Evolutionary conservation across 2,329 filamentous ascomycete genomes (phyloP).

Genomic region (Gaeumannomyces tritici): DNA sequence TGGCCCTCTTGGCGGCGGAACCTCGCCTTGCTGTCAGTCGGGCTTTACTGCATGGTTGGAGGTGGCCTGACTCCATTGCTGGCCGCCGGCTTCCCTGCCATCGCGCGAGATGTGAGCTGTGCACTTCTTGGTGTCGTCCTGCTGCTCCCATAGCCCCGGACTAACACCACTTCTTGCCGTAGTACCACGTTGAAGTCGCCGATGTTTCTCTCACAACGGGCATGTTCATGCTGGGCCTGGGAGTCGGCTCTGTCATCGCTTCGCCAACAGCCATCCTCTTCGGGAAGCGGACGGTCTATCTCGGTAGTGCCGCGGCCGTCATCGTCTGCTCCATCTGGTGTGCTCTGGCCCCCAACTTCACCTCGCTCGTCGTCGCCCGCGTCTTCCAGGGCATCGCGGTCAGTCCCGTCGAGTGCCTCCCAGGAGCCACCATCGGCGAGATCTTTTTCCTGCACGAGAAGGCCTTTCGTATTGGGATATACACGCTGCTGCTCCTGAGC

Average conservation of each 20-base stretch:
- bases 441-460: constrained; percentile 95
- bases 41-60: constrained; percentile 87
- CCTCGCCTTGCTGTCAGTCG: constrained; percentile 67
- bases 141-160: neutral
- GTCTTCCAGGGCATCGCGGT: constrained; percentile 84
- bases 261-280: constrained; percentile 86
- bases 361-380: constrained; percentile 69
- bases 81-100: constrained; percentile 79
- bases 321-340: constrained; percentile 74
- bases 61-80: constrained; percentile 87
- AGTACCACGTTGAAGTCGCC: constrained; percentile 55
- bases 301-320: constrained; percentile 69
- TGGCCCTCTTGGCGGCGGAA: constrained; percentile 81
- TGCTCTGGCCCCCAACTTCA: constrained; percentile 70
- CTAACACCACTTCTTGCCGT: neutral
- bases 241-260: constrained; percentile 72
- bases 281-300: constrained; percentile 86
- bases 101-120: constrained; percentile 41
- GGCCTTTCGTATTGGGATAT: constrained; percentile 87
- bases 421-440: constrained; percentile 88
- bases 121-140: neutral
- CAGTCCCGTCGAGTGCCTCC: constrained; percentile 84
- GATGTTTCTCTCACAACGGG: constrained; percentile 80
- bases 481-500: constrained; percentile 77
- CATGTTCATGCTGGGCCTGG: constrained; percentile 88